These are phyloP conservation scores for Basidiobolus meristosporus DNA, from an alignment of 371 early-diverging fungal genomes.

Conservation along the genomic window DNA sequence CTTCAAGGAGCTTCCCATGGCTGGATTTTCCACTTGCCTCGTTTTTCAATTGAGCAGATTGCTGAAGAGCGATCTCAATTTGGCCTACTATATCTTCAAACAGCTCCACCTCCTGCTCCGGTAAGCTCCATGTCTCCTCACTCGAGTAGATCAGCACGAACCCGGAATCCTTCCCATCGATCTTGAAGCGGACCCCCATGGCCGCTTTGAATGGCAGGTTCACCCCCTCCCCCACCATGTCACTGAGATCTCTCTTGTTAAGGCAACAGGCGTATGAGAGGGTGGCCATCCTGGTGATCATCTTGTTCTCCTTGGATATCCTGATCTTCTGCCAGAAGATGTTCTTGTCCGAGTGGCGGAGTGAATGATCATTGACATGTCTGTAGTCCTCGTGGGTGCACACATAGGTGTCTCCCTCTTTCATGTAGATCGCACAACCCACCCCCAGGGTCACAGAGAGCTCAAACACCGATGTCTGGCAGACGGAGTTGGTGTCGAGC, in stretches of 20 bases:
- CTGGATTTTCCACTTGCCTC: too few species aligned
- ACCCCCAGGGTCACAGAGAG: too few species aligned
- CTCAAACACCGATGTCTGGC: constrained; percentile 3
- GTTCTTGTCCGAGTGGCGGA: not conserved
- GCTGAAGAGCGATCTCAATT: too few species aligned
- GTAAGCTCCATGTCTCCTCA: not conserved
- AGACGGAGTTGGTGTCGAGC: constrained; percentile 1
- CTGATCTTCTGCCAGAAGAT: constrained; percentile 3
- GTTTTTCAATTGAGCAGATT: constrained; percentile 3
- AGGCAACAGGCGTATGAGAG: not conserved
- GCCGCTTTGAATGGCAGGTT: too few species aligned
- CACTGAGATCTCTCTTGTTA: not conserved
- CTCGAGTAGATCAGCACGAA: constrained; percentile 1
- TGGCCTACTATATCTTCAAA: too few species aligned
- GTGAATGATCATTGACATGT: not conserved
- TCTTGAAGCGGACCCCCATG: not conserved
- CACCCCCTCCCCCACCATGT: not conserved
- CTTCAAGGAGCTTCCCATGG: too few species aligned
- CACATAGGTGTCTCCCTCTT: constrained; percentile 1
- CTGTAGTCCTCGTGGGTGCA: not conserved
- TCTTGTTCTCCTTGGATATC: not conserved
- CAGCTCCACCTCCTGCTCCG: too few species aligned
- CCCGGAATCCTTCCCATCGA: not conserved
- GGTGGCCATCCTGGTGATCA: not conserved
- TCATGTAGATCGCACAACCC: not conserved